A percentile compares a stretch with the other conserved stretches of the same genome.
These are phyloP conservation scores for Aureococcus anophagefferens DNA, from an alignment of 108 stramenopile species.

Conservation along the genomic window DNA sequence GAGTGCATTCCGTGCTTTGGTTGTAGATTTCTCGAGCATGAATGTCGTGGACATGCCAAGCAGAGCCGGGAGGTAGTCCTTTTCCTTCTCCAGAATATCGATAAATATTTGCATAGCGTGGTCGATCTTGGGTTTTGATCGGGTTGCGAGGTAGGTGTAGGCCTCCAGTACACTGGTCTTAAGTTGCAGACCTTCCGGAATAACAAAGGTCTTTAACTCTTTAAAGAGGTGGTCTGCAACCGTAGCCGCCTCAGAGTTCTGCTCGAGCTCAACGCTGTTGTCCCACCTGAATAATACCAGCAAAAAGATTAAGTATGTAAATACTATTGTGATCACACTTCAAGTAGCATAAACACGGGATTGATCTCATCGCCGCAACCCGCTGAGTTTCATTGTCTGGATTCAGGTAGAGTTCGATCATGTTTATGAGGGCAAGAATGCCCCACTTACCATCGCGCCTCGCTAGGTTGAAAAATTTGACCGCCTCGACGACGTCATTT, in stretches of 20 bases:
- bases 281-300: too few relatives aligned
- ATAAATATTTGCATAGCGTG: conserved; percentile 35
- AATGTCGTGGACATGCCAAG: conserved; percentile 47
- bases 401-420: conserved; percentile 51
- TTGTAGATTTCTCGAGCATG: conserved; percentile 35
- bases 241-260: neutral
- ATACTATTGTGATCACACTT: too few relatives aligned
- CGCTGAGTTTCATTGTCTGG: conserved; percentile 40
- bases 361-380: too few relatives aligned
- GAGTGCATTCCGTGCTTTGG: conserved; percentile 48
- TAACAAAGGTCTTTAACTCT: conserved; percentile 4
- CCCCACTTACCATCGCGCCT: conserved; percentile 40
- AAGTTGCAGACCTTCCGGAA: neutral
- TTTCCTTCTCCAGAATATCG: conserved; percentile 39
- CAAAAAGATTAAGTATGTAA: too few relatives aligned
- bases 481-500: conserved; percentile 41
- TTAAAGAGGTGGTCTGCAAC: conserved; percentile 9
- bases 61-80: conserved; percentile 43
- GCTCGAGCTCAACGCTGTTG: neutral
- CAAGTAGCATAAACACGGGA: too few relatives aligned
- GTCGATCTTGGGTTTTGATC: conserved; percentile 27
- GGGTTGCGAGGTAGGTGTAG: conserved; percentile 18
- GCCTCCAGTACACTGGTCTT: neutral
- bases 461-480: conserved; percentile 41
- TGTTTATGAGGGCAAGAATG: conserved; percentile 29